Base-by-base conservation (phyloP, 257 asterid species). In the Capsicum pubescens region DNA sequence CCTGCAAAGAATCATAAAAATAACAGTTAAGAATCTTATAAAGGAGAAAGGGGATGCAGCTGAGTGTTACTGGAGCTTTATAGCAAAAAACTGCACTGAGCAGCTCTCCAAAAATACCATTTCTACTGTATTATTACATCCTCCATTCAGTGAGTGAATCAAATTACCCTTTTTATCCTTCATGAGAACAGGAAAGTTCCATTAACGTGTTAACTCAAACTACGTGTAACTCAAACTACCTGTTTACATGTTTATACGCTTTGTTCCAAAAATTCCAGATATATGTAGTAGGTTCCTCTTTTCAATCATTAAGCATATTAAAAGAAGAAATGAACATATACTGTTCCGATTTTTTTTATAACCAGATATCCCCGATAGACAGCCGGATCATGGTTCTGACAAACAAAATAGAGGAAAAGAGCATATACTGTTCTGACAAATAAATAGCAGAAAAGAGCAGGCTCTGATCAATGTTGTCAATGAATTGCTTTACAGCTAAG, bases 1-100 rank as follows among this genome's bases (percentile, higher is more conserved):
- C 94, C 99, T 95, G 91, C 83, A 86, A 82, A 71, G 90, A 84
- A 86, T 26, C 26, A 86, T 83, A 85, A 68, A 72, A 64, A 59
- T 14, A 60, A 50, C 63, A 66, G 80, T 82, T 66, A 19, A 21
- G 44, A 48, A 72, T 19, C 60, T 48, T 72, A 52, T 12, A 66
- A 35, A 13, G 46, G n/a, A 13, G 72, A 32, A 32, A 13, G 72
- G 46, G n/a, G 46, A 32, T 12, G 72, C 72, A 26, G 72, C 72
- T 66, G 72, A 66, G 44, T 11, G n/a, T 32, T 66, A 66, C 46
- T 66, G 72, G 12, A 66, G 72, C 72, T 66, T 32, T 26, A 66
- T 66, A 66, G 81, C 32, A 76, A 52, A 63, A 76, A 52, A 76
- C 46, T 52, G 61, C 44, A 52, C 63, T 14, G 14, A 21, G 48